phyloP scores from a whole-genome alignment of 2,329 filamentous ascomycete species.

The Neonectria ditissima region DNA sequence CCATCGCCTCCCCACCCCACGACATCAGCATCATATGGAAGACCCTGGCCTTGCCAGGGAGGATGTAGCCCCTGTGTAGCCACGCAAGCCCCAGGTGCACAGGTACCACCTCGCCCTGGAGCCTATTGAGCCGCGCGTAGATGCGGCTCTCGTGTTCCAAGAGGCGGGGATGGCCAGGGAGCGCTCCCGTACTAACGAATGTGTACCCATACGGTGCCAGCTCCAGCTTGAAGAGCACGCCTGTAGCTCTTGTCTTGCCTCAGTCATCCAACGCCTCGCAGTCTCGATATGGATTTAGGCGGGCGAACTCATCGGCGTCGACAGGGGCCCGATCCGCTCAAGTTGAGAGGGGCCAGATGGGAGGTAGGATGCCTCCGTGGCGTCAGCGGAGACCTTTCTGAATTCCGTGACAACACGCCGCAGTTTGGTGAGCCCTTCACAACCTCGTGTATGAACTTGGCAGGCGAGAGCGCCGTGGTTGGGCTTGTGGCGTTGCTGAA shows the following conservation, averaged over 20 bases:
- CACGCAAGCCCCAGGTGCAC: conserved; percentile 31
- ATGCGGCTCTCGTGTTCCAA: conserved; percentile 35
- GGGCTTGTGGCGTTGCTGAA: no score
- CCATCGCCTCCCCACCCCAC: conserved; percentile 34
- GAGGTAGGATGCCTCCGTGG: no score
- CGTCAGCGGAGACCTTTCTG: no score
- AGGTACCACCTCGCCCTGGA: conserved; percentile 38
- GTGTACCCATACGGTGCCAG: conserved; percentile 38
- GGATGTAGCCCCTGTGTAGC: conserved; percentile 27
- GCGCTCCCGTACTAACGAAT: conserved; percentile 38
- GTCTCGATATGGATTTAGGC: conserved; percentile 26
- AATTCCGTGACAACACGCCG: no score
- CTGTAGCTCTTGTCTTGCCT: conserved; percentile 25
- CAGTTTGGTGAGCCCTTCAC: no score
- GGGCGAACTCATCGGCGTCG: conserved; percentile 18
- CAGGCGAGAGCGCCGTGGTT: no score
- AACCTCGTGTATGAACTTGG: no score
- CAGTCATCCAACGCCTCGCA: conserved; percentile 20
- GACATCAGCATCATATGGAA: conserved; percentile 43
- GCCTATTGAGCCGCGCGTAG: conserved; percentile 33
- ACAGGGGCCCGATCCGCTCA: no score
- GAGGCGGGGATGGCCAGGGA: conserved; percentile 1
- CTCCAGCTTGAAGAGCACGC: conserved; percentile 37
- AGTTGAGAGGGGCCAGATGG: no score
- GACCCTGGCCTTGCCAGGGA: conserved; percentile 31